Evolutionary conservation across 768 basidiomycete genomes (phyloP), one percentile per base, ranked within the genome.

Genomic region (Lenzites betulinus): DNA sequence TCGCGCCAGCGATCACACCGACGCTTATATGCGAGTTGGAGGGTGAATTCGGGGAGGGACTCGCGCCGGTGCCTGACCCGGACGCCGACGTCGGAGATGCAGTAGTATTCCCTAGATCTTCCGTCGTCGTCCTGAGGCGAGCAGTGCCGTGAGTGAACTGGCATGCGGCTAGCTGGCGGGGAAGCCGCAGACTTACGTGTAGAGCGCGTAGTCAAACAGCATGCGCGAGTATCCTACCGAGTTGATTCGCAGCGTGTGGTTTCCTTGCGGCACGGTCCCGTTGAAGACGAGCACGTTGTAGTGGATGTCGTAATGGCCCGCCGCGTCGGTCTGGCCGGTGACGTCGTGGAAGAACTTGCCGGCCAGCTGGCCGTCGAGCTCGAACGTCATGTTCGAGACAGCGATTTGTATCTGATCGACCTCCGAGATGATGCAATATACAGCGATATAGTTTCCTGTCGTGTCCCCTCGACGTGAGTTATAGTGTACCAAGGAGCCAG

Each of bases 191-290:
- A 61, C 60, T 43, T 55, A 61, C 60, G 54, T 61, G 23, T 61
- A 61, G 23, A 30, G 18, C n/a, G 49, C 59, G 25, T 61, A 56
- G 36, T 55, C 49, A 22, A 61, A 61, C 48, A 61, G 23, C 48
- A 55, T 51, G 1, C 54, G 52, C 47, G 52, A 54, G 47, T 50
- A 54, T 8, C 53, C 52, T 30, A 54, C 60, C 48, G 49, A 61
- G 18, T n/a, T 36, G 49, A 55, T 49, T 50, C 54, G 48, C 60
- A 61, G 26, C 11, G 60, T 26, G 42, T 61, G 60, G 7, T 55
- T 55, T 3, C 49, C 54, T 12, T 51, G 30, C 0, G 60, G 60
- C 6, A 46, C 33, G 28, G 53, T 25, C 22, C n/a, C 30, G 42
- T 44, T 51, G 49, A 54, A 61, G 16, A 61, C 54, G 6, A 22